These are phyloP conservation scores for Metarhizium rileyi DNA, from an alignment of 2,329 filamentous ascomycete species.

Conservation along the genomic window DNA sequence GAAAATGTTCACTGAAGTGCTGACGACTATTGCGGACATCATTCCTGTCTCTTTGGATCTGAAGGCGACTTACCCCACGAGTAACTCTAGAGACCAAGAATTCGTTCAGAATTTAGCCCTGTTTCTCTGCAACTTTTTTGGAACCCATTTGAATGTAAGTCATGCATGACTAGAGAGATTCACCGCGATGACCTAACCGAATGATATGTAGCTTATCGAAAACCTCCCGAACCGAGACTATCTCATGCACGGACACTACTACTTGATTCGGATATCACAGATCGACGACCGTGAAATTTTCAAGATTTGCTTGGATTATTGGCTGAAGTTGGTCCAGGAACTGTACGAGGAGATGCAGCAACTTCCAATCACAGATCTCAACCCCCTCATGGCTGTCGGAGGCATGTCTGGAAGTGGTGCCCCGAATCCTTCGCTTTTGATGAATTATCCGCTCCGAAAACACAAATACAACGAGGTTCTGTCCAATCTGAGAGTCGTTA, in stretches of 20 bases:
- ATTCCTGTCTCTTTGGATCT: slow-evolving; percentile 86
- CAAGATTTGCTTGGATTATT: slow-evolving; percentile 98
- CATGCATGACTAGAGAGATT: neutral
- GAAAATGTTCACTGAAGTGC: slow-evolving; percentile 95
- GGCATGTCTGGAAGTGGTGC: slow-evolving; percentile 71
- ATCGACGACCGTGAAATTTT: slow-evolving; percentile 99
- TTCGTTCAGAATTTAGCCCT: slow-evolving; percentile 95
- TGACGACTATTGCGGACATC: slow-evolving; percentile 86
- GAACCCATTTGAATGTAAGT: slow-evolving; percentile 73
- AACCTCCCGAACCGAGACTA: slow-evolving; percentile 92
- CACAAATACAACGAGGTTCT: slow-evolving; percentile 96
- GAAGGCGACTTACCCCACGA: slow-evolving; percentile 81
- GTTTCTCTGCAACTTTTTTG: slow-evolving; percentile 95
- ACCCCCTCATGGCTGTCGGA: slow-evolving; percentile 74
- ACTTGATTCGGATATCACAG: slow-evolving; percentile 94
- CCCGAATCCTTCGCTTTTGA: slow-evolving; percentile 72
- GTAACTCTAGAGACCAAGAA: slow-evolving; percentile 89
- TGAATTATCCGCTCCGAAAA: slow-evolving; percentile 88
- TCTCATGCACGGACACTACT: slow-evolving; percentile 92
- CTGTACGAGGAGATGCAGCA: slow-evolving; percentile 99
- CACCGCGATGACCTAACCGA: slow-evolving; percentile 9
- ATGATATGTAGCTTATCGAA: slow-evolving; percentile 69
- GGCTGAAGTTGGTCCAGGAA: slow-evolving; percentile 96
- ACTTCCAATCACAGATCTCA: slow-evolving; percentile 85
- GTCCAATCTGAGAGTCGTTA: slow-evolving; percentile 88